These are phyloP conservation scores for Emmonsiellopsis sp. DNA, from an alignment of 2,329 filamentous ascomycete genomes.

Conservation along the genomic window DNA sequence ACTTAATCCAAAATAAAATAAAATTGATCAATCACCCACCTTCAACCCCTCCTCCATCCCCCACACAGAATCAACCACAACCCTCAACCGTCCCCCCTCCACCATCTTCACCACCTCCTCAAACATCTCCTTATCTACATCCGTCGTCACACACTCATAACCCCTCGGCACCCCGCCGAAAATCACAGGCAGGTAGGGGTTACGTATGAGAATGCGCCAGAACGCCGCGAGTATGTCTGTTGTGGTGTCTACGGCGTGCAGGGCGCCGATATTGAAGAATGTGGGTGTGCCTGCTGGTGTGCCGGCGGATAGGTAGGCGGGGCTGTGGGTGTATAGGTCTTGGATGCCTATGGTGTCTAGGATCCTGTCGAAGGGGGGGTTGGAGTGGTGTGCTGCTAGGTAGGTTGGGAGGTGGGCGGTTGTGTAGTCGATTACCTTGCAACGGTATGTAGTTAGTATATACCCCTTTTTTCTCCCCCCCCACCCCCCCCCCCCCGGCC, in stretches of 20 bases:
- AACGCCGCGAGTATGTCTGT: no score
- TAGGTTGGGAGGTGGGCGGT: neutral
- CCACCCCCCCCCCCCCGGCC: neutral
- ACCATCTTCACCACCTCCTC: neutral
- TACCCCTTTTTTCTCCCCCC: neutral
- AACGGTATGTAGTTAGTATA: no score
- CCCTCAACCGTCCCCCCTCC: neutral
- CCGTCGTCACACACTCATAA: neutral
- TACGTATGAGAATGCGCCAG: neutral
- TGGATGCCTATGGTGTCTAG: neutral
- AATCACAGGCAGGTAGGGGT: neutral
- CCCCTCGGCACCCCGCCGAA: neutral
- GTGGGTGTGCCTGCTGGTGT: neutral
- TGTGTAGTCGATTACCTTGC: neutral
- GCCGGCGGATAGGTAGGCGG: neutral
- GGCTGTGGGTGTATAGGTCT: neutral
- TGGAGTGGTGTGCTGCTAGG: neutral
- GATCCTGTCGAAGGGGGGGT: neutral
- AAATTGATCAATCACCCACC: neutral
- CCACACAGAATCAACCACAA: neutral
- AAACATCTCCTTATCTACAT: neutral
- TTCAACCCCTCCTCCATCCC: neutral
- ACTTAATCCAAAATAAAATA: neutral
- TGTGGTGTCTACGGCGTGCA: neutral
- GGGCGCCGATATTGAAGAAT: neutral